Base-by-base conservation (phyloP, 257 asterid species). In the Knoxia roxburghii region DNA sequence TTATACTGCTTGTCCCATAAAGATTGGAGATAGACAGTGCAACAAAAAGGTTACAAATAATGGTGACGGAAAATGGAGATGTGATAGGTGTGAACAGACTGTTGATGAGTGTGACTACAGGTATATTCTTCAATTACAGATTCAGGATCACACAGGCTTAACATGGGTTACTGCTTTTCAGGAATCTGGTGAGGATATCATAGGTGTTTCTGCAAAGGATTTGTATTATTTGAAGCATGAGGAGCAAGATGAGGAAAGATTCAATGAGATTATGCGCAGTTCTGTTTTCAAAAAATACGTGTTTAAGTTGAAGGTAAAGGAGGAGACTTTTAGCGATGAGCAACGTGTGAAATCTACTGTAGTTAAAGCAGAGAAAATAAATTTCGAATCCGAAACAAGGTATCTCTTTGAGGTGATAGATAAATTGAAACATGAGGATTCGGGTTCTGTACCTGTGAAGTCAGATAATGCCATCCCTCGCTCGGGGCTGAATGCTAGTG, bases 111-210 rank as follows among this genome's bases (percentile, higher is more conserved):
- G 96, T 66, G 98, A 92, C 65, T 86, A 87, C 54, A 81, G 98
- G 82, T 92, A 92, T 69, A 84, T 89, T 68, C 93, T 92, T 67
- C 95, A 86, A 76, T 71, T 92, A 75, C 89, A 87, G 80, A 92
- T 92, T 79, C 96, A 89, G 85, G 98, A 92, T 62, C 96, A 92
- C 79, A 89, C 97, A 41, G 97, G 97, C 79, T 67, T 79, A 68
- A 83, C 95, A 27, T 87, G 89, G 89, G 97, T 81, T 33, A 92
- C 98, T 66, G 95, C 95, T 24, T 92, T 92, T 79, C 96, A 92
- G 78, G 98, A 87, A 84, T 76, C 78, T 40, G 98, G 96, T 60
- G 91, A 75, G 73, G 95, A 86, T 76, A 83, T 92, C 68, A 82
- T 93, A 76, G 97, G 96, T n/a, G 37, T 77, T 7, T 60, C 99